Evolutionary conservation across 2,329 filamentous ascomycete genomes (phyloP), one percentile per base, ranked within the genome.

Genomic region (Thielaviopsis cerberus): DNA sequence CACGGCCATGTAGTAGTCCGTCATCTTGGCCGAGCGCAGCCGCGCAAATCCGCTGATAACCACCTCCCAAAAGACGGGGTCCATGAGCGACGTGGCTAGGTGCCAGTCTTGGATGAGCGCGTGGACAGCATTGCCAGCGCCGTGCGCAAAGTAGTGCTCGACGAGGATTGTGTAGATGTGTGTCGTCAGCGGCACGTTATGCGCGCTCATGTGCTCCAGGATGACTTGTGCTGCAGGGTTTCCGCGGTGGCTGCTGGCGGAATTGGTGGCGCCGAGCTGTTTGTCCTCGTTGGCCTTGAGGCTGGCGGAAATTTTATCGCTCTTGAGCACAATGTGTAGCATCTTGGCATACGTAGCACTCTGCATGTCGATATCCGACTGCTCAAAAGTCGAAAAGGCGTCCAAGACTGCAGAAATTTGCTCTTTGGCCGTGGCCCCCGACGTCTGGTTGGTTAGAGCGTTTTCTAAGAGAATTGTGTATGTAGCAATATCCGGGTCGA

Each of bases 161-260:
- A 86, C 72, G 22, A 92, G 76, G 64, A 83, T 85, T 24, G 86
- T 90, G 71, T 86, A 86, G 65, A 88, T 85, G 63, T 88, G 77
- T 1, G 79, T 69, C 3, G 78, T 78, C 1, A 80, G 74, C 53
- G 74, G 66, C 51, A 83, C 65, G 22, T 76, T 75, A 24, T 73
- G 70, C 5, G 65, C 63, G 55, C 71, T 70, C 76, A 92, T 85
- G 67, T 84, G 78, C 1, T 72, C 69, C 51, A 88, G 73, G 7
- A 63, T 54, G 6, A 27, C 57, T 26, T 60, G 51, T 23, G 91
- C 74, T 1, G 74, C 74, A 51, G 76, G n/a, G n/a, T 10, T 41
- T 13, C 34, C 34, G 4, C 34, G 34, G 10, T 41, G 34, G 34
- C 15, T 11, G 15, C 30, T 34, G 30, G 30, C 8, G 30, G 30